These are phyloP conservation scores for Fusarium pseudograminearum DNA, from an alignment of 2,329 filamentous ascomycete species.

Conservation along the genomic window DNA sequence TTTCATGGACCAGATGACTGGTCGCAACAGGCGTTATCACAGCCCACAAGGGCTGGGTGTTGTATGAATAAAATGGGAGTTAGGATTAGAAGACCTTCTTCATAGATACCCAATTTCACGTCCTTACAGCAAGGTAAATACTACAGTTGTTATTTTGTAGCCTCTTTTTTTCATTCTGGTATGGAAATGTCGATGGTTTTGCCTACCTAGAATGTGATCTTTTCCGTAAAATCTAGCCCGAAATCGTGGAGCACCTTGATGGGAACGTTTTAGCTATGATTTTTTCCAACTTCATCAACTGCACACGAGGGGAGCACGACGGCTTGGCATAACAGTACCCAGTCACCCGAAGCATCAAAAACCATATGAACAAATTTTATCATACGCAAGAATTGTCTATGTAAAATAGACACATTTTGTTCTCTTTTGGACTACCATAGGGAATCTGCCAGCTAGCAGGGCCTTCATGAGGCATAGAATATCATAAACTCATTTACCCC, in stretches of 20 bases:
- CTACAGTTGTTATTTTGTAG: not conserved
- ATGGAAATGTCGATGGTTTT: not conserved
- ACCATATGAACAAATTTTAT: not conserved
- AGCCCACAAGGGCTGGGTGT: not conserved
- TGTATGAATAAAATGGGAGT: not conserved
- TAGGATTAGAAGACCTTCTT: conserved; percentile 15
- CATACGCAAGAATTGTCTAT: conserved; percentile 38
- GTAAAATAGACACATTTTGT: conserved; percentile 31
- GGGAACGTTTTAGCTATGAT: not conserved
- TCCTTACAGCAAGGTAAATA: not conserved
- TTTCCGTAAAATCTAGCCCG: not conserved
- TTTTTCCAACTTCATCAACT: not conserved
- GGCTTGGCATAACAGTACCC: not conserved
- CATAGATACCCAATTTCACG: conserved; percentile 4
- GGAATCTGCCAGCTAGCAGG: conserved; percentile 38
- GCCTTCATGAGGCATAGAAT: conserved; percentile 44
- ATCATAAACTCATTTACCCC: conserved; percentile 49
- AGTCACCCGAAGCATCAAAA: not conserved
- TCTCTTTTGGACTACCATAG: conserved; percentile 40
- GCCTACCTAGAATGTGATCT: not conserved
- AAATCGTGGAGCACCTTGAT: not conserved
- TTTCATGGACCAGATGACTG: not conserved
- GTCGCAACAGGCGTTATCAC: not conserved
- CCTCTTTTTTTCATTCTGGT: not conserved
- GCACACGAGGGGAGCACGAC: too few relatives aligned